Base-by-base conservation (phyloP, 1,139 yeast genomes). In the Yamadazyma atlantica region DNA sequence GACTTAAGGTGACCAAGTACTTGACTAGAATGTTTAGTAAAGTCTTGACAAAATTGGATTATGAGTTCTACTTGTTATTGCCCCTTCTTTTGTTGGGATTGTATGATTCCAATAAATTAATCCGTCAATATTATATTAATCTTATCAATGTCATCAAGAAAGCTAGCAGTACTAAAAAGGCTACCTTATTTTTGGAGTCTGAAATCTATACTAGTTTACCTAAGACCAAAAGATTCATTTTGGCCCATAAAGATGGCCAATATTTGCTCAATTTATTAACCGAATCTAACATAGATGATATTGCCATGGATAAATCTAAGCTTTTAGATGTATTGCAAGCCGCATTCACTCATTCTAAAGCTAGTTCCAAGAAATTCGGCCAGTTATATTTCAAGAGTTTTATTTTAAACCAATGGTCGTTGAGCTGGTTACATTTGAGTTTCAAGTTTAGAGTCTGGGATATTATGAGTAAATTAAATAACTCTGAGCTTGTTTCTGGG, bases 241-340 rank as follows among this genome's bases (percentile, higher is more conserved):
- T 88, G 26, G 67, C 84, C 26, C 84, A 89, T 34, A 75, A 78
- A 37, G 95, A 87, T 54, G 79, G 81, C 4, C 61, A 66, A 28
- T 49, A 52, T 9, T 62, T 89, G 54, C 47, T 80, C 18, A 59
- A 64, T 2, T 57, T 67, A n/a, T 58, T 85, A 32, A 38, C 41
- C 16, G 57, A 55, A 13, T 48, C 54, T 13, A 39, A 42, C 7
- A 39, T 61, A 17, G 55, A 59, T 19, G 74, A 69, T 38, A 48
- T 58, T 5, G 36, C 60, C 3, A 43, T 66, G 28, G 73, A 69
- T 42, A 49, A 51, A 12, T 38, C 55, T 4, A 57, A 69, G 37
- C 36, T 66, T 22, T 47, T 46, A 29, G 44, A 43, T 12, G 43
- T 65, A 7, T 58, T 66, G 37, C 57, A 60, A 12, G 46, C 45